These are phyloP conservation scores for Cladobotryum mycophilum DNA, from an alignment of 2,329 filamentous ascomycete species.

Conservation along the genomic window DNA sequence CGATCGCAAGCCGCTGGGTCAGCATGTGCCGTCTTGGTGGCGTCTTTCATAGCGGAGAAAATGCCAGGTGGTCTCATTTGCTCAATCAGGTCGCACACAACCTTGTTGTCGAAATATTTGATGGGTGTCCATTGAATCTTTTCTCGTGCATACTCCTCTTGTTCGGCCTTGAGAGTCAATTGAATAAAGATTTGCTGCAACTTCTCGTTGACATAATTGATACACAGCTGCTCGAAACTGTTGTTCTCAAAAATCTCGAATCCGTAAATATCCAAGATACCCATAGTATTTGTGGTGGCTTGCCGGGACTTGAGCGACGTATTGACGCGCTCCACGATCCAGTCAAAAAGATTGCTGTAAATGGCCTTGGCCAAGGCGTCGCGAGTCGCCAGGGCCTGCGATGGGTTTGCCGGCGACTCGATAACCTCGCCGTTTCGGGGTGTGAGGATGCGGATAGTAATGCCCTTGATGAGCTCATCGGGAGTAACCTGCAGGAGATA, in stretches of 20 bases:
- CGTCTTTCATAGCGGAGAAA: conserved; percentile 94
- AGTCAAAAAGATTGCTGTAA: conserved; percentile 96
- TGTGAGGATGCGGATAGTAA: conserved; percentile 81
- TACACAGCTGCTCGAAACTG: conserved; percentile 97
- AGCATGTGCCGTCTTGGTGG: conserved; percentile 95
- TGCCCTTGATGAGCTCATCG: conserved; percentile 72
- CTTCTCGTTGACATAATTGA: conserved; percentile 99
- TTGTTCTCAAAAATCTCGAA: conserved; percentile 99
- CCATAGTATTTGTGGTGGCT: conserved; percentile 74
- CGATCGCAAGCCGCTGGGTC: conserved; percentile 91
- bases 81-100: conserved; percentile 96
- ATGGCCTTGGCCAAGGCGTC: conserved; percentile 94
- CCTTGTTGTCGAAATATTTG: conserved; percentile 99
- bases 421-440: conserved; percentile 61
- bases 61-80: conserved; percentile 83
- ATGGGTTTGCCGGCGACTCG: conserved; percentile 73
- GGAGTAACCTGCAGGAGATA: conserved; percentile 87
- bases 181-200: conserved; percentile 99
- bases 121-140: conserved; percentile 99
- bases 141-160: conserved; percentile 93
- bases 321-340: conserved; percentile 93
- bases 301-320: conserved; percentile 76
- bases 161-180: conserved; percentile 89
- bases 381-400: conserved; percentile 79
- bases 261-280: conserved; percentile 97